phyloP scores from a whole-genome alignment of 345 rosid genomes.

The Citrus cavaleriei region DNA sequence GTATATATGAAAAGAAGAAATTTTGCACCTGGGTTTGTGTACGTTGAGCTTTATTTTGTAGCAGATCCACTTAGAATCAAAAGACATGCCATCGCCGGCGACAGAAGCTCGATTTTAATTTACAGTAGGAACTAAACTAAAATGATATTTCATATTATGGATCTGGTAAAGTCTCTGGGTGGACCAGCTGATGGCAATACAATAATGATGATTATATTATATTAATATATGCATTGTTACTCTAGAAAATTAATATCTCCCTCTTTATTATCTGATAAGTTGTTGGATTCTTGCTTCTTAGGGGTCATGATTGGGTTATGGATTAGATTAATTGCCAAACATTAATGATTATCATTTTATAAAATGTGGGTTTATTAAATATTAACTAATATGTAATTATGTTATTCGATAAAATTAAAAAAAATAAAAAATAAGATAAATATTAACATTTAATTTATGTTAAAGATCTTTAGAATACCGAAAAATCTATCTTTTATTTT shows the following conservation, averaged over 20 bases:
- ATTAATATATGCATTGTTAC: background rate
- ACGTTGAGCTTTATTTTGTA: background rate
- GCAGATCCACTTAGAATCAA: conserved; percentile 7
- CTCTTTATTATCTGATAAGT: background rate
- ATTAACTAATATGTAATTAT: no score
- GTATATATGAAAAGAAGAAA: background rate
- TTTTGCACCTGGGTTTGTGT: background rate
- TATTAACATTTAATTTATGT: no score
- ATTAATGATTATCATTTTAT: background rate
- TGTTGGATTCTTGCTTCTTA: background rate
- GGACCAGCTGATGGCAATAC: background rate
- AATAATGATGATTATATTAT: background rate
- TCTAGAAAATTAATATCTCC: background rate
- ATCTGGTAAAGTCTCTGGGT: conserved; percentile 6
- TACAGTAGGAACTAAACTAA: background rate
- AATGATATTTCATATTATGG: background rate
- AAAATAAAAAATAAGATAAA: no score
- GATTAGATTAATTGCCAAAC: background rate
- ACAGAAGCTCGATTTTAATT: background rate
- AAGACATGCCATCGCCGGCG: background rate
- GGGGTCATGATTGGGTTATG: background rate
- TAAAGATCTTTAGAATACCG: no score
- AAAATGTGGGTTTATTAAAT: no score
- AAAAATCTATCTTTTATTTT: no score
- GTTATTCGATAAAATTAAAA: no score